Conservation (phyloP, 192 early-diverging fungal species). For the Lobosporangium transversale region DNA sequence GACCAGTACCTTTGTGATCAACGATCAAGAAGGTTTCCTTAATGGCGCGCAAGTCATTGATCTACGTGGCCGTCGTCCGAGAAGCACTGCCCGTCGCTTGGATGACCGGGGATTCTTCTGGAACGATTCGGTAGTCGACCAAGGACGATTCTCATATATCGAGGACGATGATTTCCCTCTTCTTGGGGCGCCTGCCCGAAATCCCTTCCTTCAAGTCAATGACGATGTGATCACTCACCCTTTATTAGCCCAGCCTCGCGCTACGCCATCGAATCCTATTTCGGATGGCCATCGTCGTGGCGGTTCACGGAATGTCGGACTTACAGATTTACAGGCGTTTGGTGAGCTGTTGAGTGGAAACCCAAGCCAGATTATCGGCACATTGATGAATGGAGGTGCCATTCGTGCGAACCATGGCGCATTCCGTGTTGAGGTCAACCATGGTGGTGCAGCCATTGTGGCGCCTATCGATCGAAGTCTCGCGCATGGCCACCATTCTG, state of each 20-base stretch:
- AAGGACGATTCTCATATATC: slow-evolving; percentile 45
- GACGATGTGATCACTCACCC: slow-evolving; percentile 75
- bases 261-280: slow-evolving; percentile 9
- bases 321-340: slow-evolving; percentile 67
- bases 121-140: slow-evolving; percentile 36
- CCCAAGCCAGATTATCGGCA: slow-evolving; percentile 33
- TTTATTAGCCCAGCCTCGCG: slow-evolving; percentile 64
- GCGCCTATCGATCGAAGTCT: slow-evolving; percentile 7
- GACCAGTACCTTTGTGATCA: slow-evolving; percentile 45
- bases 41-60: slow-evolving; percentile 50
- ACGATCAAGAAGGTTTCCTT: slow-evolving; percentile 42
- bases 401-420: slow-evolving; percentile 40
- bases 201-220: slow-evolving; percentile 45
- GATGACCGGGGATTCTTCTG: slow-evolving; percentile 53
- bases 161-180: slow-evolving; percentile 47
- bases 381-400: slow-evolving; percentile 39
- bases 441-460: slow-evolving; percentile 17
- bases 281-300: slow-evolving; percentile 29
- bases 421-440: slow-evolving; percentile 44
- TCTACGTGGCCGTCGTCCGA: slow-evolving; percentile 54
- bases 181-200: slow-evolving; percentile 46
- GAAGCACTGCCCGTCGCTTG: slow-evolving; percentile 42
- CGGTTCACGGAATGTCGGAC: slow-evolving; percentile 47
- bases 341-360: slow-evolving; percentile 68
- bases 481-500: slow-evolving; percentile 31